Evolutionary conservation across 106 monocot species (phyloP), one percentile per base, ranked within the genome.

Genomic region (Acorus gramineus): DNA sequence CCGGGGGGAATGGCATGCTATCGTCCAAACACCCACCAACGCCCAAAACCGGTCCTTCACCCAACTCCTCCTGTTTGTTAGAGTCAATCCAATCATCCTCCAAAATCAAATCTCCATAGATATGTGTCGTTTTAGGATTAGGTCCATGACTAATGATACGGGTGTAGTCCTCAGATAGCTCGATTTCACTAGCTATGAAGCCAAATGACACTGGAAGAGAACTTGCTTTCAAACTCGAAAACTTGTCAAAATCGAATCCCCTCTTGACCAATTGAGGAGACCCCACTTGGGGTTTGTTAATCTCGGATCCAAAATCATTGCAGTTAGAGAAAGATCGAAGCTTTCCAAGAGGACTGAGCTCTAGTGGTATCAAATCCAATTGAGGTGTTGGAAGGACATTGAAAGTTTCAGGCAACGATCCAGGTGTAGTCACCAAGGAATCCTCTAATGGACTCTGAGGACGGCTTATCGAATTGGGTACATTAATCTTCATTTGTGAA

Each of bases 151-250:
- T 76, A 45, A 72, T 86, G 53, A 91, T 86, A 68, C 90, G 71
- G 42, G 90, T 91, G 67, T 91, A 91, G 55, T 91, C 90, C 71
- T 91, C 90, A 4, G 86, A 91, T 11, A 70, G 73, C 78, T 91
- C 90, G 43, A 90, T 90, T 51, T 80, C 89, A 13, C 67, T 79
- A 10, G 75, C 71, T 44, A 79, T 72, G 7, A 83, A 55, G 7
- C 14, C 70, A 8, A 64, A 42, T 4, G 68, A 50, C 44, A 76
- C 43, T 4, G 73, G 69, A 42, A 73, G 56, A 47, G 65, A 73
- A 11, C 55, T 28, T 28, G 28, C 28, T 28, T 28, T 28, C 28
- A 28, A 28, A 28, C 28, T 60, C 4, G 61, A 63, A 3, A 53
- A 57, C 53, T 57, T 63, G 7, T 64, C 68, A 10, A 62, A 55